Evolutionary conservation across 345 rosid species (phyloP), one percentile per base, ranked within the genome.

Genomic region (Arabis alpina): DNA sequence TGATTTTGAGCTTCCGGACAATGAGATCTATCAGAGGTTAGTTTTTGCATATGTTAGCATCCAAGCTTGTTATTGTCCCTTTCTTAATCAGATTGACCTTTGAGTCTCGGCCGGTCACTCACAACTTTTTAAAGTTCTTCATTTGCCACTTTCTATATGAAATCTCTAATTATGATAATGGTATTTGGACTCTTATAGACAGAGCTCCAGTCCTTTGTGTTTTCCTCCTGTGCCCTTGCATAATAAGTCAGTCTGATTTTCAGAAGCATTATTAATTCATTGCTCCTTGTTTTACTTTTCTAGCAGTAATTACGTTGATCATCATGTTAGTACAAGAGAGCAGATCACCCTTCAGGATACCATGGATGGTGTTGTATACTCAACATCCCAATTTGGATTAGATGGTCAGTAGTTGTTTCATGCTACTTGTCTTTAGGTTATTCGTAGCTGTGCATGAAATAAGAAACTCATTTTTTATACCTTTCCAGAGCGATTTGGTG

Each of bases 1-100:
- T 81, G 99, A 95, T 74, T 95, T 95, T 82, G 99, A 95, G 91
- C 89, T 95, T 70, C 99, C 98, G 80, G 97, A 95, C 64, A 90
- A 81, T 80, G 99, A 90, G 66, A 80, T 88, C 16, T 86, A 90
- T 70, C 98, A 92, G 72, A 94, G 98, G 99, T 95, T 77, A 79
- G 98, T 87, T 79, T 58, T 53, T 43, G 6, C 13, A 53, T 40
- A 15, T 12, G 47, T 52, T 39, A 15, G 44, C 4, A 42, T 37
- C 45, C 57, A 60, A 24, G 28, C 58, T 36, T 8, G 39, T 32
- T 10, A 10, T 48, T 39, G 32, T 11, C 45, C 36, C 54, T 32
- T 32, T 32, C 36, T 32, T 32, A 32, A 32, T 28, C 32, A 28
- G 32, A 28, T 28, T 28, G 3, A 28, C 32, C 0, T 28, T 28